A percentile compares a stretch with the other conserved stretches of the same genome.
Conservation (phyloP, 208 protist genomes). For the Pavlovales sp. region DNA sequence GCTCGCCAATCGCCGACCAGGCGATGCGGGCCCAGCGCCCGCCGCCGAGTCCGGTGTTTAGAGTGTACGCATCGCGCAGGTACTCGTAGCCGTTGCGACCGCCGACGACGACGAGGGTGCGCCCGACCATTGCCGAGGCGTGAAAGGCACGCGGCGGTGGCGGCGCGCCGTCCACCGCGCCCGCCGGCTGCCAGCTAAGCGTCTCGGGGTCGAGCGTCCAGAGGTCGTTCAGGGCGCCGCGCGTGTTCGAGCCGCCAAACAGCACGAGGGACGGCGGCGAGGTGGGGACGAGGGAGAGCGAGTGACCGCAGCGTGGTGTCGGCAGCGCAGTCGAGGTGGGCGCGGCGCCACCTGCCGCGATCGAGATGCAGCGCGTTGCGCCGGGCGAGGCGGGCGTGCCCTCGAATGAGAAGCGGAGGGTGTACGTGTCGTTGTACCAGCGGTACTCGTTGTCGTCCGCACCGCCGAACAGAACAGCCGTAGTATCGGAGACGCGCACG, state of each 20-base stretch:
- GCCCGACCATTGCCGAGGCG: background rate
- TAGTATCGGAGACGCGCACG: background rate
- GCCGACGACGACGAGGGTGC: background rate
- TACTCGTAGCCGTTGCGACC: background rate
- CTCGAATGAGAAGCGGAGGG: background rate
- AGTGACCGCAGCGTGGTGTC: background rate
- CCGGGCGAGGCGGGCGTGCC: too few species aligned
- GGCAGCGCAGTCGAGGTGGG: background rate
- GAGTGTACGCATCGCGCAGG: background rate
- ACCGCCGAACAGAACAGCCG: background rate
- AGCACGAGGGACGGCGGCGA: background rate
- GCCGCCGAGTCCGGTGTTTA: background rate
- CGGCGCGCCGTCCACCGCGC: background rate
- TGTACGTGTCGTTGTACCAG: background rate
- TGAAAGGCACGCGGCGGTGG: background rate
- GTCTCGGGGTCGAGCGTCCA: background rate
- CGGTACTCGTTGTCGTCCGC: background rate
- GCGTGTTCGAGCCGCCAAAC: background rate
- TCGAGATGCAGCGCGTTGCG: background rate
- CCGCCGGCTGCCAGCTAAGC: background rate
- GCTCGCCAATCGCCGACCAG: background rate
- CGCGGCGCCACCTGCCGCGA: background rate
- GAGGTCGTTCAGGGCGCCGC: background rate
- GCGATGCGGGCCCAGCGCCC: background rate
- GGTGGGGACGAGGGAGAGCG: background rate